A percentile compares a stretch with the other conserved stretches of the same genome.
Conservation (phyloP, 495 filamentous ascomycete species). For the Darksidea phi region DNA sequence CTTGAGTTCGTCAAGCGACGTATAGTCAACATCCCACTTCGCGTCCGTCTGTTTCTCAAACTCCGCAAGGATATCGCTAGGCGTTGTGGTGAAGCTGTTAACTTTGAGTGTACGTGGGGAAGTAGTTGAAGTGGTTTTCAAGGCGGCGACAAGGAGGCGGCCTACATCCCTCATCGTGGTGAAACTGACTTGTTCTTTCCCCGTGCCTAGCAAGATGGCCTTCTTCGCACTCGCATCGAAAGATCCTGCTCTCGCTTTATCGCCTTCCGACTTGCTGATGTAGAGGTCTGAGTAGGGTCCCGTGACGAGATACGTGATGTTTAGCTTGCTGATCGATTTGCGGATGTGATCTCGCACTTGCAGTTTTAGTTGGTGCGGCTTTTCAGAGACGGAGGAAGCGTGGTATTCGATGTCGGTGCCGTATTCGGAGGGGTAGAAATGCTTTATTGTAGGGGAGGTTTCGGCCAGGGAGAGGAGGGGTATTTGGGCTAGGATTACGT, state of each 20-base stretch:
- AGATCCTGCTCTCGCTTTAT: slow-evolving; percentile 50
- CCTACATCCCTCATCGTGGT: slow-evolving; percentile 69
- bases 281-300: slow-evolving; percentile 70
- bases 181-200: slow-evolving; percentile 58
- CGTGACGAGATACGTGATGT: slow-evolving; percentile 67
- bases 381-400: slow-evolving; percentile 57
- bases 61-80: slow-evolving; percentile 60
- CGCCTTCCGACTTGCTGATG: slow-evolving; percentile 46
- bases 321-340: slow-evolving; percentile 52
- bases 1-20: slow-evolving; percentile 52
- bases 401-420: slow-evolving; percentile 72
- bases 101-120: slow-evolving; percentile 60
- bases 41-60: slow-evolving; percentile 63
- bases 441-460: slow-evolving; percentile 54
- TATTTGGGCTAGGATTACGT: slow-evolving; percentile 57
- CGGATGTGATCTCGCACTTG: slow-evolving; percentile 59
- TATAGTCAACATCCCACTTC: slow-evolving; percentile 56
- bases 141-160: slow-evolving; percentile 58
- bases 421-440: slow-evolving; percentile 72
- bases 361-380: slow-evolving; percentile 69
- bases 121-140: slow-evolving; percentile 55
- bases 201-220: slow-evolving; percentile 59
- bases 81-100: slow-evolving; percentile 68
- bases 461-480: slow-evolving; percentile 59
- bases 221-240: slow-evolving; percentile 57